Percentiles rank a stretch among this genome's conserved stretches.
phyloP scores from a whole-genome alignment of 1,139 yeast genomes.

The Suhomyces wounanorum region DNA sequence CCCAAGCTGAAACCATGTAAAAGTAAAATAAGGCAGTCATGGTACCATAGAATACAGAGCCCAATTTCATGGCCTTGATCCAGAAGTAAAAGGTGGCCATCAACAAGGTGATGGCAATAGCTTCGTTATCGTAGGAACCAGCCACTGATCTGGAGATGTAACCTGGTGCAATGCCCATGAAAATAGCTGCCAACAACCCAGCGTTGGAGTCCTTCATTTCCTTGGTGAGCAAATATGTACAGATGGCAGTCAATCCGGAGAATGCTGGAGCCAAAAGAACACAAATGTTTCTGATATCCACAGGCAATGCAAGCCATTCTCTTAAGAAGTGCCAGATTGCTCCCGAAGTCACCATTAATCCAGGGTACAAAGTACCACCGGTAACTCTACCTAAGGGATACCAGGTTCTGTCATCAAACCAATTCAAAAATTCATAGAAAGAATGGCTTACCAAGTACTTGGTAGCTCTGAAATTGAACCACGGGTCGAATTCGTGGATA shows the following conservation, averaged over 20 bases:
- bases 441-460: conserved; percentile 83
- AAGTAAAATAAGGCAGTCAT: conserved; percentile 87
- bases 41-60: conserved; percentile 84
- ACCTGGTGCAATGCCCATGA: conserved; percentile 98
- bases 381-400: conserved; percentile 98
- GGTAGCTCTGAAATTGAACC: conserved; percentile 97
- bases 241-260: conserved; percentile 88
- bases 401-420: conserved; percentile 99
- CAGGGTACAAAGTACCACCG: conserved; percentile 98
- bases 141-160: conserved; percentile 98
- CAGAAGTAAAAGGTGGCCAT: conserved; percentile 96
- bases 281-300: conserved; percentile 94
- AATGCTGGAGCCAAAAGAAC: conserved; percentile 97
- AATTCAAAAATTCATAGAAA: conserved; percentile 87
- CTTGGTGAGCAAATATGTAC: conserved; percentile 84
- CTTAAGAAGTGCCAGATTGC: conserved; percentile 77
- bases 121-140: conserved; percentile 98
- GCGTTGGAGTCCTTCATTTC: conserved; percentile 92
- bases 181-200: conserved; percentile 88
- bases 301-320: conserved; percentile 68
- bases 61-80: conserved; percentile 91
- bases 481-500: conserved; percentile 98
- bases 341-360: conserved; percentile 96
- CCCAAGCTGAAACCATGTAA: conserved; percentile 99
- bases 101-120: conserved; percentile 92